Base-by-base conservation (phyloP, 305 asterid genomes). In the Ajuga reptans region DNA sequence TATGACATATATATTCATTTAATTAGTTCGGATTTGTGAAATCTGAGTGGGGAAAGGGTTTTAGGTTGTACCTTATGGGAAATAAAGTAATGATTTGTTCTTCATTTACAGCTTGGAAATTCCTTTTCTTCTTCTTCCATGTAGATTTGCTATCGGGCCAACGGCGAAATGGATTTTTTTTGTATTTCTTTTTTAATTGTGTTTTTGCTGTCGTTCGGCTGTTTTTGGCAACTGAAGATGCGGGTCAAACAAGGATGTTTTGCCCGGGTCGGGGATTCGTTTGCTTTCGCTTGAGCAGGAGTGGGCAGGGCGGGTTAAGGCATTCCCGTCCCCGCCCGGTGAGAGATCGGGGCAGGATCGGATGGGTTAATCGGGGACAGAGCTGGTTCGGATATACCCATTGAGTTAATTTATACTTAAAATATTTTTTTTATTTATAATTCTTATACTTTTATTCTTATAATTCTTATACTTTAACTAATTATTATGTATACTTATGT, bases 121-220 rank as follows among this genome's bases (percentile, higher is more conserved):
- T 65, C 72, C 45, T 60, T 74, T 42, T 52, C 79, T 58, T 60
- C 79, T 71, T 64, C 80, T 75, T 80, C 78, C 78, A 75, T 75
- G 63, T 37, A 62, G 75, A 72, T 73, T 78, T 58, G 74, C 62
- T 61, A 31, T 49, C 72, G 59, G 68, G 53, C 41, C 81, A 54
- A 63, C 41, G 68, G 75, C 78, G 75, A 71, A 78, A 72, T 68
- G 72, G 71, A 75, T 59, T 53, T 72, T n/a, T 49, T 59, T 49
- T 37, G 56, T 51, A 61, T 72, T 76, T 76, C n/a, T 41, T 61
- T 61, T 37, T 61, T 66, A 53, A 55, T 52, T 56, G 73, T 59
- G 71, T 43, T 69, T 39, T 68, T 73, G 80, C 80, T 71, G 77
- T 71, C 77, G 43, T 42, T 55, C 49, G 56, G 71, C 80, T 57